phyloP scores from a whole-genome alignment of 371 early-diverging fungal genomes.

The Rhizopus delemar region DNA sequence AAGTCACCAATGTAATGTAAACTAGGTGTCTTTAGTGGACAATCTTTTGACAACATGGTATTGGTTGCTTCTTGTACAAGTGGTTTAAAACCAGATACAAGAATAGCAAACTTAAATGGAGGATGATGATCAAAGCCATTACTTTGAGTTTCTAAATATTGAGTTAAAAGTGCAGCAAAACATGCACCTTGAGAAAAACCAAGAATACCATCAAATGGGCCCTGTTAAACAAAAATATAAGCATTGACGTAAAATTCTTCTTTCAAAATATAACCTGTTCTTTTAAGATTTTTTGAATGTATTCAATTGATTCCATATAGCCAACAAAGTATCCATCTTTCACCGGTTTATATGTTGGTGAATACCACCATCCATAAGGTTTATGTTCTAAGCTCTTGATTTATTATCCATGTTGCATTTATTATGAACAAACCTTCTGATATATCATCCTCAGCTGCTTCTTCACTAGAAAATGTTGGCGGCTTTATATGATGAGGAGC shows the following conservation, averaged over 20 bases:
- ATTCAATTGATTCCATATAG: constrained; percentile 52
- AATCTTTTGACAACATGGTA: constrained; percentile 7
- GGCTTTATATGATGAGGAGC: constrained; percentile 56
- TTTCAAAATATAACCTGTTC: constrained; percentile 35
- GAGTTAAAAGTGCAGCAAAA: constrained; percentile 57
- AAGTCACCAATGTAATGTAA: constrained; percentile 63
- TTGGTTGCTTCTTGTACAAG: constrained; percentile 28
- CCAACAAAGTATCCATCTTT: constrained; percentile 48
- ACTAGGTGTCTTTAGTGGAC: constrained; percentile 47
- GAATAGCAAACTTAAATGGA: constrained; percentile 55
- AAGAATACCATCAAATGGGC: constrained; percentile 67
- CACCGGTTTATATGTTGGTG: constrained; percentile 33
- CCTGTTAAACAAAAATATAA: constrained; percentile 23
- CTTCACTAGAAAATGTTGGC: constrained; percentile 38
- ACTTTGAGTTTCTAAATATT: constrained; percentile 33
- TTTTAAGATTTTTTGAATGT: constrained; percentile 40
- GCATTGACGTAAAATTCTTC: not conserved
- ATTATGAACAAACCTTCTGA: constrained; percentile 30
- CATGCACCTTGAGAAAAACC: constrained; percentile 71
- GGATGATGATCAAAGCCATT: constrained; percentile 30
- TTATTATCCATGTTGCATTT: not conserved
- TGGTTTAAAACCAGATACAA: constrained; percentile 60
- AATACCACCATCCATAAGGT: constrained; percentile 57
- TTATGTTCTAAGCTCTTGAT: constrained; percentile 27
- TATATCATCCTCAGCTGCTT: constrained; percentile 29